Evolutionary conservation across 1,139 yeast species (phyloP).

Genomic region (Schwanniomyces etchellsii): DNA sequence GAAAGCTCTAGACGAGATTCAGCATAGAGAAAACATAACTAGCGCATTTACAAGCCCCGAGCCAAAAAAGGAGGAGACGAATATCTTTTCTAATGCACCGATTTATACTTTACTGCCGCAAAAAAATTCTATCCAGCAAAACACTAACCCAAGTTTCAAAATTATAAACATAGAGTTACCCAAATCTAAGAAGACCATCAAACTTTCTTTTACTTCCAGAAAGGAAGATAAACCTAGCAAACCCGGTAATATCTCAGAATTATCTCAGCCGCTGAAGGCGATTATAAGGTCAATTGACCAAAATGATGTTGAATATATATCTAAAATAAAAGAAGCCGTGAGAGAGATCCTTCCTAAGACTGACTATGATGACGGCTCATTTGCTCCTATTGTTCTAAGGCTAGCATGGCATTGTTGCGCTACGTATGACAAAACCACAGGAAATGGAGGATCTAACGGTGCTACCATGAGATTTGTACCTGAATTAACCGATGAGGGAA

Average conservation of each 20-base stretch:
- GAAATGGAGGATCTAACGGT: conserved; percentile 67
- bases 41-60: neutral
- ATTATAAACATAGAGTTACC: conserved; percentile 8
- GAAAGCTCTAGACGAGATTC: neutral
- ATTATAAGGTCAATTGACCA: conserved; percentile 6
- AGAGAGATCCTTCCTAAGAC: conserved; percentile 8
- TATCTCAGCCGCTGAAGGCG: conserved; percentile 2
- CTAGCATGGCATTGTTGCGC: conserved; percentile 73
- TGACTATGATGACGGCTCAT: conserved; percentile 57
- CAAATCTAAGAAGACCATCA: conserved; percentile 6
- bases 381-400: conserved; percentile 59
- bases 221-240: conserved; percentile 5
- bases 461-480: conserved; percentile 58
- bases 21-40: neutral
- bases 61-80: neutral
- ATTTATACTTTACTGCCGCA: neutral
- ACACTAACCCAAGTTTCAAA: conserved; percentile 2
- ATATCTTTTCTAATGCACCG: neutral
- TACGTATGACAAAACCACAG: conserved; percentile 48
- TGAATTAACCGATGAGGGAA: conserved; percentile 46
- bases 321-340: conserved; percentile 11
- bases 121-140: neutral
- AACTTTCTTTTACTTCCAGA: conserved; percentile 7
- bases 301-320: conserved; percentile 9
- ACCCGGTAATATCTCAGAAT: neutral